These are phyloP conservation scores for Ascochyta koolunga DNA, from an alignment of 2,329 filamentous ascomycete genomes.

Conservation along the genomic window DNA sequence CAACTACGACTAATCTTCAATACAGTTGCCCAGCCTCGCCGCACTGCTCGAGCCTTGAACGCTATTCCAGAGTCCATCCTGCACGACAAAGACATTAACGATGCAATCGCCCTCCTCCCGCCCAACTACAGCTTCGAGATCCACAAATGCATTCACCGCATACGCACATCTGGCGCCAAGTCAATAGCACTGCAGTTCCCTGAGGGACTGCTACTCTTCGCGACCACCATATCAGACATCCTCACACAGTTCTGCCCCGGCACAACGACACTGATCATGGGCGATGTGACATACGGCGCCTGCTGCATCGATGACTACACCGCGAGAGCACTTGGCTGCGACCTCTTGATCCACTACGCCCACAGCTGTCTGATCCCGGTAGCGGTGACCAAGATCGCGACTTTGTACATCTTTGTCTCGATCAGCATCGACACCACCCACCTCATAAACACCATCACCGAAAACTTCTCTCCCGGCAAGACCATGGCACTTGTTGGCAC, in stretches of 20 bases:
- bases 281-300: conserved; percentile 96
- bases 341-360: conserved; percentile 93
- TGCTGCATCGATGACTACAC: conserved; percentile 99
- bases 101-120: conserved; percentile 84
- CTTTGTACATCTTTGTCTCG: conserved; percentile 96
- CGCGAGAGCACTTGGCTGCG: conserved; percentile 89
- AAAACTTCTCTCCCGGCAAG: conserved; percentile 85
- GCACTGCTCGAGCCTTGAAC: conserved; percentile 82
- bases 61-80: conserved; percentile 88
- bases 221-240: conserved; percentile 97
- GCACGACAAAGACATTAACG: conserved; percentile 82
- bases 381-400: conserved; percentile 95
- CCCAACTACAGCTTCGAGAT: conserved; percentile 99
- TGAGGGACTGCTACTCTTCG: conserved; percentile 92
- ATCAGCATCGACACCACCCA: conserved; percentile 94
- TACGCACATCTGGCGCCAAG: conserved; percentile 78
- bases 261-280: conserved; percentile 95
- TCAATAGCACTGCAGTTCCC: conserved; percentile 96
- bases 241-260: conserved; percentile 91
- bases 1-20: conserved; percentile 1
- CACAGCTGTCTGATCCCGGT: conserved; percentile 97
- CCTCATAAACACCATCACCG: conserved; percentile 81
- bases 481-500: conserved; percentile 93
- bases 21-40: conserved; percentile 72
- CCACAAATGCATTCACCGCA: conserved; percentile 95